Evolutionary conservation across 2,329 filamentous ascomycete species (phyloP), one percentile per base, ranked within the genome.

Genomic region (Lasiodiplodia sp.): DNA sequence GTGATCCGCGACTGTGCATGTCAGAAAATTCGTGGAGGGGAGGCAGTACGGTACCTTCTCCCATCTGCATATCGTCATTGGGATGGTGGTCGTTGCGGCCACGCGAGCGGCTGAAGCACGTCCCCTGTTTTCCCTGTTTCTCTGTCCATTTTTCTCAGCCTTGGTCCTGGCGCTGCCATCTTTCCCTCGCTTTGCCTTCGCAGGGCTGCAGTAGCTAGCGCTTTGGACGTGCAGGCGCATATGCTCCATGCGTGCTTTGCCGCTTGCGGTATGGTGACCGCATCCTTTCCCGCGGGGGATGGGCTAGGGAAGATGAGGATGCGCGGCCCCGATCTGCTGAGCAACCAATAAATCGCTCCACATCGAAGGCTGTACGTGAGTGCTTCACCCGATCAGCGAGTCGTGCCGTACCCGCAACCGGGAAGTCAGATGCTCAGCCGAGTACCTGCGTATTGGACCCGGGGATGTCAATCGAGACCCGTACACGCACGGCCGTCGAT

Each of bases 51-150:
- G 18, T 11, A 47, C 18, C 5, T 28, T 28, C 28, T 34, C 31
- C 31, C 31, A 34, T 6, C 44, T n/a, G 51, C 51, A 28, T 53
- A 53, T 53, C 51, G 51, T 25, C 21, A 53, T 53, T 16, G 18
- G 12, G 44, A 10, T 28, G 56, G 12, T 60, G 37, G n/a, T 38
- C 34, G 18, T 23, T 62, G 58, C 58, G 25, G 58, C 58, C 58
- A 62, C 58, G 58, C 58, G 58, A 21, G 47, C 60, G 60, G 47
- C 47, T 52, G n/a, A 40, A 52, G 60, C 58, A 49, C 58, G 58
- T 34, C 40, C 58, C 25, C 40, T 5, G 18, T 11, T 49, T 31
- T 23, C n/a, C 18, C 37, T 31, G 31, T 28, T 62, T 62, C 58
- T 31, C 49, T 63, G 47, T 31, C 40, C 6, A n/a, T 53, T 52